Evolutionary conservation across 176 grass and related monocot species (phyloP).

Genomic region (Raddia guianensis): DNA sequence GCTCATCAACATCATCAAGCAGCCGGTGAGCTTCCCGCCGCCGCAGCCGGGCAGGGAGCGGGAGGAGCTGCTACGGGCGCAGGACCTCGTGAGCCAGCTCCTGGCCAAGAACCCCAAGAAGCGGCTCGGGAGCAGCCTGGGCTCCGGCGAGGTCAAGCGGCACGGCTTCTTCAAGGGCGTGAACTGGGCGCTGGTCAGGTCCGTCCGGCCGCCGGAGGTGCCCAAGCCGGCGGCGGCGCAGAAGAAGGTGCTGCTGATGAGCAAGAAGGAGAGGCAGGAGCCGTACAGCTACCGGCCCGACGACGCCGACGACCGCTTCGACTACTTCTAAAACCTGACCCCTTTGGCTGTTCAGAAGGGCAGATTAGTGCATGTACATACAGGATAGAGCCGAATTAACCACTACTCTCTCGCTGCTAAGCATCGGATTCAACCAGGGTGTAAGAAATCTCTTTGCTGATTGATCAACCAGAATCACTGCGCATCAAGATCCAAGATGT

Average conservation of each 20-base stretch:
- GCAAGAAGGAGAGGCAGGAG: slow-evolving; percentile 62
- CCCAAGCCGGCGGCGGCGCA: slow-evolving; percentile 29
- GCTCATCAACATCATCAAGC: slow-evolving; percentile 79
- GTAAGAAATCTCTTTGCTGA: neutral
- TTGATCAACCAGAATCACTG: neutral
- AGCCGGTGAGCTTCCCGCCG: slow-evolving; percentile 64
- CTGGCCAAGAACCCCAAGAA: slow-evolving; percentile 76
- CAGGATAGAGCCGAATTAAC: slow-evolving; percentile 12
- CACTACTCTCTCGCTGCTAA: neutral
- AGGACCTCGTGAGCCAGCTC: slow-evolving; percentile 72
- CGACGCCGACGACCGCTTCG: slow-evolving; percentile 44
- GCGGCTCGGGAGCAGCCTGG: slow-evolving; percentile 65
- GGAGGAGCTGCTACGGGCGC: slow-evolving; percentile 56
- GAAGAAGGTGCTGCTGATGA: slow-evolving; percentile 44
- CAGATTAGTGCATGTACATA: slow-evolving; percentile 17
- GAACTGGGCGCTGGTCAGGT: slow-evolving; percentile 92
- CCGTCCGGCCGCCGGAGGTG: slow-evolving; percentile 77
- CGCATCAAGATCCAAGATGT: too few relatives aligned
- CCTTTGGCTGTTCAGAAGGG: neutral
- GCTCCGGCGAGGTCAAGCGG: slow-evolving; percentile 78
- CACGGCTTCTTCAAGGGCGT: slow-evolving; percentile 83
- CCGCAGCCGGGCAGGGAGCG: slow-evolving; percentile 31
- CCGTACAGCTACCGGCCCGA: slow-evolving; percentile 48
- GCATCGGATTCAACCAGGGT: neutral
- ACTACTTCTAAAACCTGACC: slow-evolving; percentile 59